phyloP scores from a whole-genome alignment of 495 filamentous ascomycete genomes.

The Xylaria bambusicola region DNA sequence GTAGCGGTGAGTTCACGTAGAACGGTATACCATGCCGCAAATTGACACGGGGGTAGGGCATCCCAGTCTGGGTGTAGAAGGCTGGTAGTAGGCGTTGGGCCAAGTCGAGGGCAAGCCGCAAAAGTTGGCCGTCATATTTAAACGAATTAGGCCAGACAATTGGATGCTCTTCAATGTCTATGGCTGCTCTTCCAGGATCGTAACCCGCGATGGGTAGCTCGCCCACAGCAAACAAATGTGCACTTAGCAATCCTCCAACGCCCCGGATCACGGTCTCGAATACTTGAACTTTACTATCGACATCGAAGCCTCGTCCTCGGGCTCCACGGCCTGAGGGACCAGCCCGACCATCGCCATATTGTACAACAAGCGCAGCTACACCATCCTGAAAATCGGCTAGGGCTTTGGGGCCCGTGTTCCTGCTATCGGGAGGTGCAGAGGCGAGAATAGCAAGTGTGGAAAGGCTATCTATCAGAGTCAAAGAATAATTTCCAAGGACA shows the following conservation, averaged over 20 bases:
- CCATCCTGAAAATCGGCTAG: constrained; percentile 78
- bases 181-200: constrained; percentile 45
- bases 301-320: constrained; percentile 82
- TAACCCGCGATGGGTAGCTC: constrained; percentile 85
- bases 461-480: constrained; percentile 92
- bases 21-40: constrained; percentile 89
- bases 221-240: constrained; percentile 89
- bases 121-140: constrained; percentile 85
- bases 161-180: constrained; percentile 45
- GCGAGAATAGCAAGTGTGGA: constrained; percentile 91
- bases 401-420: constrained; percentile 58
- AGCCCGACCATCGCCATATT: constrained; percentile 82
- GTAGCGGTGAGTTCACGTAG: constrained; percentile 77
- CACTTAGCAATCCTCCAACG: constrained; percentile 86
- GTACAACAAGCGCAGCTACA: constrained; percentile 72
- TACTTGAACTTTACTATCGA: constrained; percentile 97
- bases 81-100: constrained; percentile 83
- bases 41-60: constrained; percentile 95
- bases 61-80: constrained; percentile 82
- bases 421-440: constrained; percentile 58
- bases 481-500: constrained; percentile 92
- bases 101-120: constrained; percentile 82
- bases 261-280: constrained; percentile 97
- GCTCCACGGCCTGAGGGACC: constrained; percentile 70
- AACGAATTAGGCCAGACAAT: constrained; percentile 76